Evolutionary conservation across 1,139 yeast genomes (phyloP), one percentile per base, ranked within the genome.

Genomic region (Hyphopichia fennica): DNA sequence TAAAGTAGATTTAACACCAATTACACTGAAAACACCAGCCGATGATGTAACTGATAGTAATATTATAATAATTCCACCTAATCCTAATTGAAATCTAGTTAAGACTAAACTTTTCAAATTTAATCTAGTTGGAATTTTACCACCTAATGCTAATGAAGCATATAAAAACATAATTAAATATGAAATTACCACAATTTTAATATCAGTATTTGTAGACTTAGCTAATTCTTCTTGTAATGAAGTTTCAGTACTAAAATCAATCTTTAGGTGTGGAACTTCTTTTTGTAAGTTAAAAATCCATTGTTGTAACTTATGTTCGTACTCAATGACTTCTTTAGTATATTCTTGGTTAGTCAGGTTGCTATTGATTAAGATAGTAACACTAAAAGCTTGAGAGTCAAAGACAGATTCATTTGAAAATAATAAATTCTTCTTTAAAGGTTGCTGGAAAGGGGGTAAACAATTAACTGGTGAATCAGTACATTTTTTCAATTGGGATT

Each of bases 121-220:
- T 41, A 64, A 60, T 10, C 47, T 47, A n/a, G 49, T 56, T 1
- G 70, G 76, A 45, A 51, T 68, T 35, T 54, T 74, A 1, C 88
- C 84, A 2, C 95, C 93, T 16, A 89, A 71, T 0, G 97, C 90
- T 44, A 89, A 58, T 0, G 96, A 85, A 0, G 96, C 95, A 58
- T 93, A 93, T 0, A 88, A 50, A 56, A 93, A 90, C 99, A 93
- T 93, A n/a, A 82, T 75, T 31, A 89, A 45, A 57, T 93, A 93
- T 1, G 97, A 90, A 7, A 87, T 57, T 1, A 80, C 67, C 6
- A 93, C 79, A 40, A 89, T 84, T 44, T 74, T 72, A 4, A 83
- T 72, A 58, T 93, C 98, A 1, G 93, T 85, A 54, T 85, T 87
- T 17, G 93, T 80, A 1, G 93, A 84, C 56, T 84, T 81, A 65